These are phyloP conservation scores for Tilletia caries DNA, from an alignment of 1,284 basidiomycete species.

Conservation along the genomic window DNA sequence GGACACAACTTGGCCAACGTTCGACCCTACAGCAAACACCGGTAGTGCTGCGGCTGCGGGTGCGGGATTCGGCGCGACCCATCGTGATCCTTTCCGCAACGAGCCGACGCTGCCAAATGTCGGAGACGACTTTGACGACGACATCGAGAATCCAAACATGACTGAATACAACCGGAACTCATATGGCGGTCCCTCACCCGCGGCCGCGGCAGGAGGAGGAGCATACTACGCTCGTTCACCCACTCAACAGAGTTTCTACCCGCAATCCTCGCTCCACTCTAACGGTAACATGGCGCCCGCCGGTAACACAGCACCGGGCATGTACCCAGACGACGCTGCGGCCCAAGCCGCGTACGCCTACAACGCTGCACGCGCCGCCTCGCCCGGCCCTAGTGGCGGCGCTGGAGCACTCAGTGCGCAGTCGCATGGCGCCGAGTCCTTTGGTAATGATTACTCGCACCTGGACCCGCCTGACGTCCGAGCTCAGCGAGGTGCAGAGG, in stretches of 20 bases:
- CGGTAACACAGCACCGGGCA: slow-evolving; percentile 23
- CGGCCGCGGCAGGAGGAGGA: slow-evolving; percentile 23
- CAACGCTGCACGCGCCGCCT: neutral
- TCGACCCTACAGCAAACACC: slow-evolving; percentile 25
- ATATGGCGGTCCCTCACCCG: slow-evolving; percentile 22
- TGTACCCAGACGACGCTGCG: slow-evolving; percentile 19
- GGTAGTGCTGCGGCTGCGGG: neutral
- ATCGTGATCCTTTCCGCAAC: neutral
- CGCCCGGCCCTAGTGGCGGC: neutral
- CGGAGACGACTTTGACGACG: neutral
- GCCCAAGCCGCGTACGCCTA: slow-evolving; percentile 17
- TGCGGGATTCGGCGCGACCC: neutral
- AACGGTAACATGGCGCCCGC: slow-evolving; percentile 30
- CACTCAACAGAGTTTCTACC: slow-evolving; percentile 21
- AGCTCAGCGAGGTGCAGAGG: slow-evolving; percentile 34
- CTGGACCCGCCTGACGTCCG: slow-evolving; percentile 46
- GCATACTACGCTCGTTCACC: slow-evolving; percentile 21
- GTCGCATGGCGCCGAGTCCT: slow-evolving; percentile 12
- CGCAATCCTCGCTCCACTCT: slow-evolving; percentile 28
- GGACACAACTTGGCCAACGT: slow-evolving; percentile 39
- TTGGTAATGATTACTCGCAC: slow-evolving; percentile 39
- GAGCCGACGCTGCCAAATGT: slow-evolving; percentile 5
- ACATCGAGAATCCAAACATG: neutral
- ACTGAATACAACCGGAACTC: neutral
- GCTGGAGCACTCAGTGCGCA: neutral